A percentile compares a stretch with the other conserved stretches of the same genome.
phyloP scores from a whole-genome alignment of 2,329 filamentous ascomycete species.

The Rutstroemia sp. region DNA sequence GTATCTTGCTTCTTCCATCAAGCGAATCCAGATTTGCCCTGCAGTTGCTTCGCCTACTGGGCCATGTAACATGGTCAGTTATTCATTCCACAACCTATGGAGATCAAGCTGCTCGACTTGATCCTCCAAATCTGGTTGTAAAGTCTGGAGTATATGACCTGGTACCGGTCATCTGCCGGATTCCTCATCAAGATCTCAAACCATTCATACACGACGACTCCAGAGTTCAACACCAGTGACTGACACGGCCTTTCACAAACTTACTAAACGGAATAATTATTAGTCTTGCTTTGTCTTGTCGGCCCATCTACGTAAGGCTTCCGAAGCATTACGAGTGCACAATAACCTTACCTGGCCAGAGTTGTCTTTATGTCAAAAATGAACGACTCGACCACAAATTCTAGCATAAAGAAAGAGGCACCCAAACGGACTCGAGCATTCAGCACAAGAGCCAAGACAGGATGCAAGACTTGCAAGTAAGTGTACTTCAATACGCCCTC shows the following conservation, averaged over 20 bases:
- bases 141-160: not conserved
- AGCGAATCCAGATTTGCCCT: not conserved
- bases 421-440: constrained; percentile 7
- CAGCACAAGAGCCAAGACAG: constrained; percentile 9
- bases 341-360: not conserved
- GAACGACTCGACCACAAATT: not conserved
- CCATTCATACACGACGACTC: not conserved
- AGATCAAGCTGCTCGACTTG: no score
- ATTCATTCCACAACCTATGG: not conserved
- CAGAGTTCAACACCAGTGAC: no score
- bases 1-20: not conserved
- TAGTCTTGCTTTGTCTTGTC: no score
- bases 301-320: not conserved
- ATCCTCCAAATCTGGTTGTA: not conserved
- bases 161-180: not conserved
- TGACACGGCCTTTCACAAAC: not conserved
- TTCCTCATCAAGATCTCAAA: not conserved
- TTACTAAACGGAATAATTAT: not conserved
- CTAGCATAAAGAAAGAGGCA: not conserved
- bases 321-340: not conserved
- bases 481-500: not conserved
- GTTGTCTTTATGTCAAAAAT: not conserved
- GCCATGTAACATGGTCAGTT: not conserved
- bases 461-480: constrained; percentile 15
- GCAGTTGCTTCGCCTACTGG: not conserved